Base-by-base conservation (phyloP, 2,329 filamentous ascomycete species). In the Berkeleyomyces basicola region DNA sequence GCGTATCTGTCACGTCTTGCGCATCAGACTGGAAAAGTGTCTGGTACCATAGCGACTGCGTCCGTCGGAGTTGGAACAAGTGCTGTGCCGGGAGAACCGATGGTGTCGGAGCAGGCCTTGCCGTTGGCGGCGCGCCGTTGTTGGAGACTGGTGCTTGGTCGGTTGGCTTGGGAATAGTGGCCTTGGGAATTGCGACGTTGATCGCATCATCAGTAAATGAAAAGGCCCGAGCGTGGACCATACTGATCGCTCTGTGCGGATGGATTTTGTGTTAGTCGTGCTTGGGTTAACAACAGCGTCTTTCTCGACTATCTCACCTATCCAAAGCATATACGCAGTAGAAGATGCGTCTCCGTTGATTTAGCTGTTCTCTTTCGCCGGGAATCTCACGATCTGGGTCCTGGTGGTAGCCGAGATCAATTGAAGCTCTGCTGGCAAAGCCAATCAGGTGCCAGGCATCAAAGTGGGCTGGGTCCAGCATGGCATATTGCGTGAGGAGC, bases 371-470 rank as follows among this genome's bases (percentile, higher is more conserved):
- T 67, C 84, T 85, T 63, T 89, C 83, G 9, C 85, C 79, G 37
- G 83, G 75, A 14, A 86, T 80, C 66, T 86, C 84, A 63, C 81
- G 79, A 0, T 88, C 86, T 2, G 90, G 90, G 67, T 97, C 92
- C 73, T 96, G 92, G 72, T 97, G 93, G 64, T 95, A 84, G 6
- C 93, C 93, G 39, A 96, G 76, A 74, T 99, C 93, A 31, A 96
- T 82, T 70, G 92, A 84, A 4, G 90, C 88, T 64, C 92, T 83
- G 47, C 88, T 88, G 5, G 92, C 91, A 71, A 93, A 91, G 5
- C 92, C 93, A 63, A 96, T 88, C 66, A 96, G 74, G 67, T 93
- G 91, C 91, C 93, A 97, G 68, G 87, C 90, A 69, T 96, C 90
- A 69, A 96, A 96, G 70, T 95, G 90, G 49, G 85, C 82, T 1